A percentile compares a stretch with the other conserved stretches of the same genome.
phyloP scores from a whole-genome alignment of 768 basidiomycete species.

The Trichaptum fuscoviolaceum region DNA sequence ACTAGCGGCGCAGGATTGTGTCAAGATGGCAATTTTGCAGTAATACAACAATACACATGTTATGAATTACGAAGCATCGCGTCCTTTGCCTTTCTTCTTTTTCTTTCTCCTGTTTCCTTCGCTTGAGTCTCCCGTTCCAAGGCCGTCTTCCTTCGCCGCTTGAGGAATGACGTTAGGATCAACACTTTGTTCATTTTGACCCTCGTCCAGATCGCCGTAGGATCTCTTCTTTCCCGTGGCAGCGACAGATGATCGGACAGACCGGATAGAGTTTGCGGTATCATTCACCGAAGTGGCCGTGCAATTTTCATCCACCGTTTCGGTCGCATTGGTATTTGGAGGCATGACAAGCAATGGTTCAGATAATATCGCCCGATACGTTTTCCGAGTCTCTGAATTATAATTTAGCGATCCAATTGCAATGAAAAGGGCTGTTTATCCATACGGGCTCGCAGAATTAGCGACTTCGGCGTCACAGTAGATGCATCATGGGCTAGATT shows the following conservation, averaged over 20 bases:
- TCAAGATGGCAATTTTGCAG: background rate
- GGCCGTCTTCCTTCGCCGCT: background rate
- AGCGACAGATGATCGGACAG: background rate
- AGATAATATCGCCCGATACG: slow-evolving; percentile 74
- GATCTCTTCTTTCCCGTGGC: background rate
- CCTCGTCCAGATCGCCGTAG: background rate
- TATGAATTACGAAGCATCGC: background rate
- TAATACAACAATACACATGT: background rate
- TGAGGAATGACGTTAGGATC: background rate
- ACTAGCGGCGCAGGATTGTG: background rate
- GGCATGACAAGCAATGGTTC: slow-evolving; percentile 67
- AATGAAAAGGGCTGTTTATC: slow-evolving; percentile 11
- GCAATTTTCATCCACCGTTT: background rate
- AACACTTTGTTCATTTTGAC: background rate
- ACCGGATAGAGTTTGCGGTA: background rate
- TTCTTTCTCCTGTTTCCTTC: background rate
- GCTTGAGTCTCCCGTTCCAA: background rate
- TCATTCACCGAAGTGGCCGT: background rate
- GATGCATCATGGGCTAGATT: slow-evolving; percentile 61
- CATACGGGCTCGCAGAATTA: slow-evolving; percentile 72
- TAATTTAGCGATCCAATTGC: background rate
- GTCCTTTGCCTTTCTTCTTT: background rate
- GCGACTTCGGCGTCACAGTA: slow-evolving; percentile 56
- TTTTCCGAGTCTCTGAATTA: slow-evolving; percentile 67
- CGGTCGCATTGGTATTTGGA: slow-evolving; percentile 3